A percentile compares a stretch with the other conserved stretches of the same genome.
These are phyloP conservation scores for Leucogyrophana mollusca DNA, from an alignment of 768 basidiomycete genomes.

Conservation along the genomic window DNA sequence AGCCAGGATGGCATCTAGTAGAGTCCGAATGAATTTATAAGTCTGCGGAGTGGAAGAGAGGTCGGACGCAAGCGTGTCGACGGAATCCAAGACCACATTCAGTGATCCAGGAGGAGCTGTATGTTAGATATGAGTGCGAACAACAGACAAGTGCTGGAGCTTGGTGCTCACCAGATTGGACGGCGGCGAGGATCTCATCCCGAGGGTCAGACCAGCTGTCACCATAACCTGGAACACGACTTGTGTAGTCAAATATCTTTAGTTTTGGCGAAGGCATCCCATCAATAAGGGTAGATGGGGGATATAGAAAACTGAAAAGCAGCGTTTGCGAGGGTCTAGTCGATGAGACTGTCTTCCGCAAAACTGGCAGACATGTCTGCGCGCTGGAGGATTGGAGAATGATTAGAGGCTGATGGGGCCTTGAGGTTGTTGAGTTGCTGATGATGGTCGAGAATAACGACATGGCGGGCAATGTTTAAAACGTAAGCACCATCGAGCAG, in stretches of 20 bases:
- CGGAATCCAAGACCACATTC: slow-evolving; percentile 68
- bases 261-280: slow-evolving; percentile 27
- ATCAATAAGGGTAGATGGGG: slow-evolving; percentile 46
- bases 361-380: slow-evolving; percentile 56
- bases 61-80: slow-evolving; percentile 64
- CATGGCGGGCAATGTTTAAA: no score
- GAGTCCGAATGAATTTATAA: slow-evolving; percentile 48
- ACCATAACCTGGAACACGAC: slow-evolving; percentile 52
- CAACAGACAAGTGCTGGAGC: slow-evolving; percentile 10
- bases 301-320: slow-evolving; percentile 58
- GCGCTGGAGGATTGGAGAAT: slow-evolving; percentile 59
- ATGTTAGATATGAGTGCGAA: slow-evolving; percentile 10
- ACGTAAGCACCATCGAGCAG: no score
- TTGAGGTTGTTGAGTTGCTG: slow-evolving; percentile 15
- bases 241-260: slow-evolving; percentile 49
- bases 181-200: slow-evolving; percentile 37
- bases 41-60: slow-evolving; percentile 51
- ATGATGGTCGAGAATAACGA: slow-evolving; percentile 26
- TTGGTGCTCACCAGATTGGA: slow-evolving; percentile 39
- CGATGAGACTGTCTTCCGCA: slow-evolving; percentile 43
- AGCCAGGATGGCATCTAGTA: slow-evolving; percentile 43
- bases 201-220: slow-evolving; percentile 32
- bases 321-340: slow-evolving; percentile 28
- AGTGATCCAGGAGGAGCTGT: slow-evolving; percentile 47
- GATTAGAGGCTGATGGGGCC: slow-evolving; percentile 43